A percentile compares a stretch with the other conserved stretches of the same genome.
Evolutionary conservation across 306 rosid species (phyloP).

Genomic region (Begonia loranthoides): DNA sequence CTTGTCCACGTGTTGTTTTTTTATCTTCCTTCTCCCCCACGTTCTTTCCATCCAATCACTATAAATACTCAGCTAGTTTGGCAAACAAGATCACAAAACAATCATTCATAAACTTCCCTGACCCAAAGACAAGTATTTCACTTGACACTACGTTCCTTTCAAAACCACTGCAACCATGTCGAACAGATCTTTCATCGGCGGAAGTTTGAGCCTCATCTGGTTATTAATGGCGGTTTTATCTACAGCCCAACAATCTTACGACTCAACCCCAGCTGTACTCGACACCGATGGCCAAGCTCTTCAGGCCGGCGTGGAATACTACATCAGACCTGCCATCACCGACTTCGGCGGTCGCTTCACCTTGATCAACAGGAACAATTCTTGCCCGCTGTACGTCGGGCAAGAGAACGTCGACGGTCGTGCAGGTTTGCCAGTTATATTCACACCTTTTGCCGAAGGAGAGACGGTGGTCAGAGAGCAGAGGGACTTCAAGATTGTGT

Average conservation of each 20-base stretch:
- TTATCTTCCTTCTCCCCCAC: too few relatives aligned
- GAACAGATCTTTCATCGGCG: background rate
- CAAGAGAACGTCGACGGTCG: conserved; percentile 22
- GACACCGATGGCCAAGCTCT: conserved; percentile 38
- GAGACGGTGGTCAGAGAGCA: conserved; percentile 17
- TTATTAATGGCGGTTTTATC: conserved; percentile 16
- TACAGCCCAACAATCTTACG: conserved; percentile 14
- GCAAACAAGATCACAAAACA: background rate
- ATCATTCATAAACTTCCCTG: too few relatives aligned
- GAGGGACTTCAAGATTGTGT: conserved; percentile 26
- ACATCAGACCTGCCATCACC: conserved; percentile 48
- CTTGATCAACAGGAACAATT: conserved; percentile 11
- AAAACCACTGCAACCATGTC: background rate
- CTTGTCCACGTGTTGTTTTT: too few relatives aligned
- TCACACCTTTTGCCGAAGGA: conserved; percentile 25
- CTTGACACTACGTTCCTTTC: background rate
- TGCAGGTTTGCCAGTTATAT: conserved; percentile 17
- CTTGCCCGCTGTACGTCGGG: conserved; percentile 35
- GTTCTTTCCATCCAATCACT: background rate
- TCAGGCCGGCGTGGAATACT: conserved; percentile 24
- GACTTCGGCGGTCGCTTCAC: conserved; percentile 43
- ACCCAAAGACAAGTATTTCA: background rate
- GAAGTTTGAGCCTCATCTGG: conserved; percentile 12
- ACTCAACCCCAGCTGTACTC: conserved; percentile 12
- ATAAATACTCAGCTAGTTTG: background rate